phyloP scores from a whole-genome alignment of 2,329 filamentous ascomycete species.

The Fusarium foetens region DNA sequence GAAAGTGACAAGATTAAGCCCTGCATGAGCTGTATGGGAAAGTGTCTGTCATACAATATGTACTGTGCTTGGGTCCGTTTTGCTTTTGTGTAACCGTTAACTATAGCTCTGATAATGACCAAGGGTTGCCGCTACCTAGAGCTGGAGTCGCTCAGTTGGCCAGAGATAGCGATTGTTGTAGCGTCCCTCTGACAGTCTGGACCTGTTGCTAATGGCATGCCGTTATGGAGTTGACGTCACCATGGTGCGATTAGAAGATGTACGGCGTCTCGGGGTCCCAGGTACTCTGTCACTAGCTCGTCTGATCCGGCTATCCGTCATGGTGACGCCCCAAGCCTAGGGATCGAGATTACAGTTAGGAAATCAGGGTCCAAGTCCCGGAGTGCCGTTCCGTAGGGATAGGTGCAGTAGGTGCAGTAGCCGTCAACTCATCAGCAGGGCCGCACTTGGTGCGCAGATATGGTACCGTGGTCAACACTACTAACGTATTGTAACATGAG shows the following conservation, averaged over 20 bases:
- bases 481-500: not conserved
- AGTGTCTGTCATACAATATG: slow-evolving; percentile 12
- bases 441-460: not conserved
- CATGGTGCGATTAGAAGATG: slow-evolving; percentile 38
- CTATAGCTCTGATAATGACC: not conserved
- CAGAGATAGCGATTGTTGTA: slow-evolving; percentile 1
- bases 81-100: slow-evolving; percentile 11
- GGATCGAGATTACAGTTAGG: slow-evolving; percentile 48
- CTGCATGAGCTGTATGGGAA: slow-evolving; percentile 30
- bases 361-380: slow-evolving; percentile 46
- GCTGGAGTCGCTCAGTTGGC: slow-evolving; percentile 1
- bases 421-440: slow-evolving; percentile 9
- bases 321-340: slow-evolving; percentile 36
- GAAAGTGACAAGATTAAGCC: slow-evolving; percentile 25
- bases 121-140: slow-evolving; percentile 16
- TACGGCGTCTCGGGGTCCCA: slow-evolving; percentile 36
- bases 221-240: slow-evolving; percentile 43
- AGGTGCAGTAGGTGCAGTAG: slow-evolving; percentile 27
- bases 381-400: slow-evolving; percentile 29
- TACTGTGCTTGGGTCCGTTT: slow-evolving; percentile 5
- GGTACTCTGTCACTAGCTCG: slow-evolving; percentile 19
- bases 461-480: not conserved
- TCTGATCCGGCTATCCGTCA: slow-evolving; percentile 39
- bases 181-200: slow-evolving; percentile 15
- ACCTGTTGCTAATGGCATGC: slow-evolving; percentile 21